Evolutionary conservation across 129 eudicot species (phyloP), one percentile per base, ranked within the genome.

Genomic region (Oenanthe sinensis): DNA sequence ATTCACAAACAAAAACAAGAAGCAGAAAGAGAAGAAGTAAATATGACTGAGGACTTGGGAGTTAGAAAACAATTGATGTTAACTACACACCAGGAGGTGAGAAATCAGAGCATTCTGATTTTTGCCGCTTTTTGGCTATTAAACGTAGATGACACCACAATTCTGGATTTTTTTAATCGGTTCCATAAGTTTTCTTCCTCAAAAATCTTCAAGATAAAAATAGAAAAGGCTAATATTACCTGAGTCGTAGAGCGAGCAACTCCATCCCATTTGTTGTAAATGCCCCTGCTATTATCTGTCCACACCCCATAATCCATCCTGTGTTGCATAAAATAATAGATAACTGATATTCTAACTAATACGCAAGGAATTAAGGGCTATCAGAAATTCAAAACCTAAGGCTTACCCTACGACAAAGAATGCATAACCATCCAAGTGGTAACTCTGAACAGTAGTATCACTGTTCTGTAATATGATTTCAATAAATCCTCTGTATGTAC

Each of bases 371-470:
- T 46, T 1, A 36, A 19, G 47, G 28, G 83, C 20, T 52, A 4
- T 24, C 37, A 16, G 43, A 39, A 46, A 48, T 24, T 58, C 3
- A 36, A 40, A 24, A 69, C 70, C 74, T 60, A 72, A 46, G 70
- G 79, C 88, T 84, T 81, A 95, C 98, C 98, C 98, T 15, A 90
- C 98, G 81, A 95, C 91, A 78, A 91, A 95, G 85, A 95, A 91
- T 15, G 98, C 96, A 77, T 95, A 95, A 77, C 98, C 98, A 86
- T 91, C 98, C 80, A 95, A 75, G 84, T 95, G 98, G 85, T 90
- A 95, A 84, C 87, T 95, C 82, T 91, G 96, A 72, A 95, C 89
- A 37, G 87, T 83, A 2, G 93, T 85, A 80, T 87, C 98, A 74
- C 82, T 92, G 69, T 95, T 95, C 82, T 95, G 98, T 82, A 95